These are phyloP conservation scores for Pythium pyrilobum DNA, from an alignment of 352 stramenopile species.

Conservation along the genomic window DNA sequence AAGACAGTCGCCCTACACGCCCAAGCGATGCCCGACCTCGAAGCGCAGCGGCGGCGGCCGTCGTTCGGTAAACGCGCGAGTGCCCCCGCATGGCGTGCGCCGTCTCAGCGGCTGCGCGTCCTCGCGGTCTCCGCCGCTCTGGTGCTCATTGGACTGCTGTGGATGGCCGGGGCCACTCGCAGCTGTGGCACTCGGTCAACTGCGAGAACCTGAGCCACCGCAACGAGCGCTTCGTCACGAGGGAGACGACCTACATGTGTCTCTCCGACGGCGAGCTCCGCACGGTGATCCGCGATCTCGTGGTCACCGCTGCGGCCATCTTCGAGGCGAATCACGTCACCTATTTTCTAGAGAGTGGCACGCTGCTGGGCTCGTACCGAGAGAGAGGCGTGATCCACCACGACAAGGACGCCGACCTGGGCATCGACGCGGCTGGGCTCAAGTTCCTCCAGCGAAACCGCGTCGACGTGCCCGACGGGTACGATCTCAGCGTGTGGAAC, in stretches of 20 bases:
- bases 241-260: constrained; percentile 5
- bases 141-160: too few species aligned
- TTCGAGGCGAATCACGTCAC: constrained; percentile 15
- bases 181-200: background rate
- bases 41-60: too few species aligned
- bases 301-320: constrained; percentile 2
- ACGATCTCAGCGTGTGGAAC: constrained; percentile 13
- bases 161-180: too few species aligned
- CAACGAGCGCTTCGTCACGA: constrained; percentile 8
- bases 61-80: too few species aligned
- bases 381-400: constrained; percentile 19
- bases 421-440: constrained; percentile 11
- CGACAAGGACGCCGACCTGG: constrained; percentile 23
- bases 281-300: constrained; percentile 17
- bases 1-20: too few species aligned
- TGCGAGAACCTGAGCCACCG: constrained; percentile 6
- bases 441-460: background rate
- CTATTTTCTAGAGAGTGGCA: constrained; percentile 4
- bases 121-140: too few species aligned
- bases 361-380: constrained; percentile 21
- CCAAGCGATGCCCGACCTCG: too few species aligned
- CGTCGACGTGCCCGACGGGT: constrained; percentile 10
- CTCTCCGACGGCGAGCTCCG: constrained; percentile 2
- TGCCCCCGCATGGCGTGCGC: too few species aligned
- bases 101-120: too few species aligned